A percentile compares a stretch with the other conserved stretches of the same genome.
Conservation (phyloP, 148 eudicot genomes). For the Spergularia marina region DNA sequence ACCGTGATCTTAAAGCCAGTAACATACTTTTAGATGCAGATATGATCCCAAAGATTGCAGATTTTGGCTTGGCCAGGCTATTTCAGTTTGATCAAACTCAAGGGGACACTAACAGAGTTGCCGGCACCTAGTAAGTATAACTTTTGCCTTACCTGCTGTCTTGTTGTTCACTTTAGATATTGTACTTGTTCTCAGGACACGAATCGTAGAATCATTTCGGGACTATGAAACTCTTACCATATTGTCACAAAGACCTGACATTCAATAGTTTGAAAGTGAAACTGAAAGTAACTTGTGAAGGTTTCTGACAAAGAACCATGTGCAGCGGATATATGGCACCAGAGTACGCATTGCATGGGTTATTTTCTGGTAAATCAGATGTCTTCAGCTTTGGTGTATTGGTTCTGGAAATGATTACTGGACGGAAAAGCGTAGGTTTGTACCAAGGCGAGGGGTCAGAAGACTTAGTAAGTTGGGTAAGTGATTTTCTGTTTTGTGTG, state of each 20-base stretch:
- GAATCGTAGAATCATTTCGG: not conserved
- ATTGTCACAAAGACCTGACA: not conserved
- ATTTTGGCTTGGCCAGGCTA: slow-evolving; percentile 40
- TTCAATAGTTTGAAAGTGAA: not conserved
- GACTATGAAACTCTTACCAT: not conserved
- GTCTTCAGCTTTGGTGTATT: slow-evolving; percentile 59
- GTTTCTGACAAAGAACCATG: not conserved
- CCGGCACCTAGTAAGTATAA: slow-evolving; percentile 46
- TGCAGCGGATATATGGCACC: slow-evolving; percentile 68
- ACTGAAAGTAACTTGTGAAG: not conserved
- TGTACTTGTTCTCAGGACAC: too few species aligned
- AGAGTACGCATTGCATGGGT: slow-evolving; percentile 44
- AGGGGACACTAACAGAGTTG: slow-evolving; percentile 34
- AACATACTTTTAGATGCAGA: slow-evolving; percentile 37
- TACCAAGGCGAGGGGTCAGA: slow-evolving; percentile 6
- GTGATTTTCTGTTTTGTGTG: not conserved
- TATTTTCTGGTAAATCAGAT: slow-evolving; percentile 48
- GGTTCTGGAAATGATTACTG: slow-evolving; percentile 47
- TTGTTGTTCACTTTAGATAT: not conserved
- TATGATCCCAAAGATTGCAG: slow-evolving; percentile 39
- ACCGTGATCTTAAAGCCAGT: slow-evolving; percentile 36
- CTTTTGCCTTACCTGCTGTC: too few species aligned
- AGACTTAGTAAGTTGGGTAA: slow-evolving; percentile 22
- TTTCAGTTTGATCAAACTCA: slow-evolving; percentile 37
- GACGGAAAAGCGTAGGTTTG: slow-evolving; percentile 20